Evolutionary conservation across 2,329 filamentous ascomycete species (phyloP).

Genomic region (Bretziella fagacearum): DNA sequence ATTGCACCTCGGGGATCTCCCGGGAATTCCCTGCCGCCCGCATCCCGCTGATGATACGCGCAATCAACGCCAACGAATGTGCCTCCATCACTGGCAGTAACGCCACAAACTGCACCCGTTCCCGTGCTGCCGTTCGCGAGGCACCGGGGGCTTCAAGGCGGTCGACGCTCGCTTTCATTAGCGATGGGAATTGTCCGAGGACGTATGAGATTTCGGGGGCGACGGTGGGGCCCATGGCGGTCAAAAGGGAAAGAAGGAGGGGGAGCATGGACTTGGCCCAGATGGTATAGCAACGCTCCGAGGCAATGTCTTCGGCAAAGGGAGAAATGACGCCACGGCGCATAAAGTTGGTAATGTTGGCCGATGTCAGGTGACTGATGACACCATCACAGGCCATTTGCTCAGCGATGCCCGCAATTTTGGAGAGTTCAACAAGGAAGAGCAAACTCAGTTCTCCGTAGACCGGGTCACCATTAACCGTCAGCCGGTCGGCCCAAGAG

Average conservation of each 20-base stretch:
- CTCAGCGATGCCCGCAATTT: slow-evolving; percentile 65
- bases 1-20: slow-evolving; percentile 56
- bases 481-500: slow-evolving; percentile 79
- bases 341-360: slow-evolving; percentile 63
- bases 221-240: slow-evolving; percentile 62
- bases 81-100: slow-evolving; percentile 59
- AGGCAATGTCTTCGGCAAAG: slow-evolving; percentile 52
- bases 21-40: slow-evolving; percentile 40
- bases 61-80: slow-evolving; percentile 62
- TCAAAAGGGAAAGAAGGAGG: slow-evolving; percentile 72
- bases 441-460: slow-evolving; percentile 86
- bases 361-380: slow-evolving; percentile 60
- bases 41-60: slow-evolving; percentile 51
- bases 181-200: slow-evolving; percentile 71
- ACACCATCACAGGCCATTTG: slow-evolving; percentile 78
- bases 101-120: slow-evolving; percentile 48
- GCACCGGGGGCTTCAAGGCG: slow-evolving; percentile 48
- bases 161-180: slow-evolving; percentile 55
- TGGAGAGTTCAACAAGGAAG: slow-evolving; percentile 77
- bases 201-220: slow-evolving; percentile 75
- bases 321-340: slow-evolving; percentile 56
- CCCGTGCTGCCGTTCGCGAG: slow-evolving; percentile 31
- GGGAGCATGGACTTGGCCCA: slow-evolving; percentile 83
- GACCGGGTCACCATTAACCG: slow-evolving; percentile 63
- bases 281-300: slow-evolving; percentile 65